Evolutionary conservation across 306 rosid species (phyloP), one percentile per base, ranked within the genome.

Genomic region (Neltuma alba): DNA sequence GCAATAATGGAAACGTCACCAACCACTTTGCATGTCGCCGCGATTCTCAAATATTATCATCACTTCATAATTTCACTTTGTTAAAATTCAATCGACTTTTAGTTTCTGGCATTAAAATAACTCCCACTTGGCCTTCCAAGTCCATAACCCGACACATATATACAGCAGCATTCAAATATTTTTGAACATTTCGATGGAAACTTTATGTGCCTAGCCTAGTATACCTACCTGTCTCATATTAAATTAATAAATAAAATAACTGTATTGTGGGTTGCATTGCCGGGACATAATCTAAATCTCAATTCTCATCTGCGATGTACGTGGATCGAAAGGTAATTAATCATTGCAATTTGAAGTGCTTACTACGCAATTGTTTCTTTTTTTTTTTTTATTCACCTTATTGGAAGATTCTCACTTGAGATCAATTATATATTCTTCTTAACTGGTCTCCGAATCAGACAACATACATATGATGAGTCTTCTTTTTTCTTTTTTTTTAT

Each of bases 71-170:
- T n/a, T 76, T 64, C 62, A 44, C 72, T 15, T 37, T 76, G 45
- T 25, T 2, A 57, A 72, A 42, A 76, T 84, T n/a, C 82, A 84
- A 76, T 71, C 80, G 65, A 80, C 80, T 80, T 80, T 40, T 30
- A 76, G 67, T 48, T 41, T 27, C 50, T 1, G 41, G 11, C 52
- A 63, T 58, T 68, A 74, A 58, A 69, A 10, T 42, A 13, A 45
- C 14, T 48, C 71, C 55, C 21, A 58, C 47, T 74, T 73, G 62
- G 20, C 33, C 11, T n/a, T 57, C 55, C 4, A 41, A 60, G 28
- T 21, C 47, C 38, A 9, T 20, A 36, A 68, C 28, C 34, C 41
- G 33, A 76, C 73, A 81, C 9, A 75, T 58, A 57, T 8, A 73
- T 10, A 5, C 6, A 44, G 40, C 36, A 78, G 38, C n/a, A 28